Percentiles rank a stretch among this genome's conserved stretches.
phyloP scores from a whole-genome alignment of 805 yeast species.

The Ogataea naganishii region DNA sequence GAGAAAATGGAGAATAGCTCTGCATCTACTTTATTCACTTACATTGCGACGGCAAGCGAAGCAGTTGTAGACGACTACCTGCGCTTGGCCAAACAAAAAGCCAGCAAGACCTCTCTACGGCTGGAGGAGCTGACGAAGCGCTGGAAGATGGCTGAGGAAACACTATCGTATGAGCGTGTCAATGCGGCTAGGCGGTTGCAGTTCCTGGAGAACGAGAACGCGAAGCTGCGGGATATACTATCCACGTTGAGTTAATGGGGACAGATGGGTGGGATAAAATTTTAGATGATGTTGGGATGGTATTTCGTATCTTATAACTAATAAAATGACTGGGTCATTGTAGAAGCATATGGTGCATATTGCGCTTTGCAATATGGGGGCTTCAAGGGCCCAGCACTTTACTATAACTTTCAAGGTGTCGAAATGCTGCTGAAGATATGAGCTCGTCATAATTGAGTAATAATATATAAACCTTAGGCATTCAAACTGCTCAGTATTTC shows the following conservation, averaged over 20 bases:
- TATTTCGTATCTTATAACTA: neutral
- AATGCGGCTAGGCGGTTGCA: conserved; percentile 43
- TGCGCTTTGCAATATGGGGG: no score
- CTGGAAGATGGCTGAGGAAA: conserved; percentile 67
- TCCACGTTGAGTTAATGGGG: no score
- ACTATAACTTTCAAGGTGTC: no score
- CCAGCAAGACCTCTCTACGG: conserved; percentile 25
- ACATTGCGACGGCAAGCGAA: conserved; percentile 51
- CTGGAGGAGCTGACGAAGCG: conserved; percentile 53
- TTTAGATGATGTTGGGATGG: neutral
- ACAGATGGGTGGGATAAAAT: no score
- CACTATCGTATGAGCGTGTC: conserved; percentile 50
- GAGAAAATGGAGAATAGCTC: no score
- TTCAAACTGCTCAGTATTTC: neutral
- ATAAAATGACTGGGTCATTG: neutral
- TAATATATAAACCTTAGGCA: no score
- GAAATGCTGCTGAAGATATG: no score
- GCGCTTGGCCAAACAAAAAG: conserved; percentile 6
- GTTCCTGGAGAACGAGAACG: conserved; percentile 50
- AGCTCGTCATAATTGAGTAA: no score
- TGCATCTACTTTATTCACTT: no score
- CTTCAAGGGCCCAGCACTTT: no score
- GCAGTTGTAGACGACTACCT: conserved; percentile 52
- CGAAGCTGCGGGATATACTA: conserved; percentile 24
- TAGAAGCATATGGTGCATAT: neutral